phyloP scores from a whole-genome alignment of 495 filamentous ascomycete genomes.

The Neurospora sublineolata region DNA sequence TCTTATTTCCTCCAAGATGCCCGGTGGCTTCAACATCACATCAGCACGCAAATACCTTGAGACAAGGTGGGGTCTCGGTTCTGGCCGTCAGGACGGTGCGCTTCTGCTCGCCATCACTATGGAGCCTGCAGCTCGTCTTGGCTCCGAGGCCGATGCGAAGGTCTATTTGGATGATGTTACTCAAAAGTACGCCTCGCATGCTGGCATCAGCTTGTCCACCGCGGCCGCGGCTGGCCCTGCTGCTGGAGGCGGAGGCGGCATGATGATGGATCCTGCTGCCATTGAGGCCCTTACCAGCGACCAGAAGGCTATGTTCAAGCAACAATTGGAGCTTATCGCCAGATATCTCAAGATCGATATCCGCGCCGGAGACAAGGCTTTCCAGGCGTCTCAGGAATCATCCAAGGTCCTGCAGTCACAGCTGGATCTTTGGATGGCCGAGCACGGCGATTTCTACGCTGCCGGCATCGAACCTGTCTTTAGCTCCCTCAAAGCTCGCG shows the following conservation, averaged over 20 bases:
- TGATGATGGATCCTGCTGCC: constrained; percentile 99
- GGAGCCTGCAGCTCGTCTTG: constrained; percentile 81
- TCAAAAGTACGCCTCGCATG: constrained; percentile 79
- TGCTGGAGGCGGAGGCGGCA: constrained; percentile 58
- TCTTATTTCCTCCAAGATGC: constrained; percentile 97
- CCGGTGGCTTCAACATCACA: constrained; percentile 97
- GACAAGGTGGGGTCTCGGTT: constrained; percentile 79
- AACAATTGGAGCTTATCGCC: constrained; percentile 88
- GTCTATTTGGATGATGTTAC: constrained; percentile 74
- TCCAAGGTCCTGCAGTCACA: constrained; percentile 80
- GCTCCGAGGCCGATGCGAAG: constrained; percentile 82
- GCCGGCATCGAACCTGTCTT: constrained; percentile 90
- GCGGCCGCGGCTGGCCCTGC: constrained; percentile 62
- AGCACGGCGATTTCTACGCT: constrained; percentile 95
- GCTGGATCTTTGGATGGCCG: constrained; percentile 84
- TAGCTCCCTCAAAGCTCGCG: constrained; percentile 80
- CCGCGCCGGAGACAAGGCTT: constrained; percentile 87
- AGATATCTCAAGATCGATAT: constrained; percentile 96
- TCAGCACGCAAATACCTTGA: constrained; percentile 87
- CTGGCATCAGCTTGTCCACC: constrained; percentile 75
- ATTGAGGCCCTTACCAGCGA: constrained; percentile 96
- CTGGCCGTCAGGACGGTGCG: constrained; percentile 85
- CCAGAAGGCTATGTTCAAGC: constrained; percentile 88
- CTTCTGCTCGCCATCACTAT: constrained; percentile 81
- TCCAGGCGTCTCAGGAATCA: constrained; percentile 69